Base-by-base conservation (phyloP, 176 grass and related monocot genomes). In the Themeda triandra region DNA sequence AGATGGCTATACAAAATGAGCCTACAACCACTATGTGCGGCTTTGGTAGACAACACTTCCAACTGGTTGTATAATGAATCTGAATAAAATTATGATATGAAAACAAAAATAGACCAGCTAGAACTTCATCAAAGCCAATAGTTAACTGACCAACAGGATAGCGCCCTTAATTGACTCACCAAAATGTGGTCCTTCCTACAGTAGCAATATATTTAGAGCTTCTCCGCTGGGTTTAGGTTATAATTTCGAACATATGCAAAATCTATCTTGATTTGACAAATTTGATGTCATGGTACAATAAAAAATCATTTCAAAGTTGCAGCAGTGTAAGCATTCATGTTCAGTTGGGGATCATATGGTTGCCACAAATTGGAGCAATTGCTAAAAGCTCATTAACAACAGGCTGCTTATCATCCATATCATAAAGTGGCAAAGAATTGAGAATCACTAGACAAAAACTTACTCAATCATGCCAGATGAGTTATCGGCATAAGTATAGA, bases 381-480 rank as follows among this genome's bases (percentile, higher is more conserved):
- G 66, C 63, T 36, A 41, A 39, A 41, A 39, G 11, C 13, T 60
- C 83, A 64, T 72, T 19, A 51, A 63, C 29, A 69, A 73, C 41
- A 65, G 6, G 10, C 48, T 53, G 14, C 39, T 19, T 36, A 24
- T 58, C 40, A 51, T 15, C 69, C 40, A 44, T 76, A 63, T 60
- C 31, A 87, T 25, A 81, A 78, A 48, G 30, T 58, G 60, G 59
- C 19, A 35, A 32, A 62, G 30, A 62, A 24, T 69, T 69, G 60
- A 53, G 29, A 77, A 88, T 59, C 66, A 81, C 12, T 83, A 29
- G 63, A 36, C 59, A 45, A 51, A 58, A 90, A 90, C 93, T 89
- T 85, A 98, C 96, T 95, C 96, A 65, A 98, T 98, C 80, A 90
- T 85, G 40, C 85, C 84, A 15, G 89, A 95, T 44, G 91, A 87